Conservation (phyloP, 2,329 filamentous ascomycete species). For the Neurospora crassa region DNA sequence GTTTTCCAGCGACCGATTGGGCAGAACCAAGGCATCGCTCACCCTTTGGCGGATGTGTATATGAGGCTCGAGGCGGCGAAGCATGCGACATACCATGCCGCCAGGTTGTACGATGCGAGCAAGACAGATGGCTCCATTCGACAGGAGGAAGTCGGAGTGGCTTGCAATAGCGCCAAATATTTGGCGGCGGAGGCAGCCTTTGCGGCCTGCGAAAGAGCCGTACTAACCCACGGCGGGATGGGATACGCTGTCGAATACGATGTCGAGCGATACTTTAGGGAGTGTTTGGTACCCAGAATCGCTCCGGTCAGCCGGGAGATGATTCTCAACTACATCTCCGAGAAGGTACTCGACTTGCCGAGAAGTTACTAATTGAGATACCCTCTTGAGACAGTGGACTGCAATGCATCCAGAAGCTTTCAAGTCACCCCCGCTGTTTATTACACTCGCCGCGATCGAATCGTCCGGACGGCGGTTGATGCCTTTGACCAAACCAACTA, state of each 20-base stretch:
- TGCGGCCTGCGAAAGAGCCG: constrained; percentile 49
- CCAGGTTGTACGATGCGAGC: constrained; percentile 49
- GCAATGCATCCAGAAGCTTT: neutral
- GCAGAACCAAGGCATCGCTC: constrained; percentile 55
- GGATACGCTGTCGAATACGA: constrained; percentile 57
- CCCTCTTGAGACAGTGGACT: neutral
- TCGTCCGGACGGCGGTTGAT: neutral
- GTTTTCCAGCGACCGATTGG: constrained; percentile 59
- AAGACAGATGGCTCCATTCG: constrained; percentile 40
- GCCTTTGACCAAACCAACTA: neutral
- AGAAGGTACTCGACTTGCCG: constrained; percentile 58
- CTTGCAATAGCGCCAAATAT: constrained; percentile 63
- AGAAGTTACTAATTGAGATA: constrained; percentile 52
- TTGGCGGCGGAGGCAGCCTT: constrained; percentile 57
- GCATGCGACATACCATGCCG: constrained; percentile 56
- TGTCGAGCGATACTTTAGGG: constrained; percentile 56
- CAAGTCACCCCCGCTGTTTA: neutral
- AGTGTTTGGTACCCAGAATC: constrained; percentile 54
- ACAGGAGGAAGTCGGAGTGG: constrained; percentile 50
- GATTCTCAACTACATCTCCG: constrained; percentile 65
- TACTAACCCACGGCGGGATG: constrained; percentile 53
- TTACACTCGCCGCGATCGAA: neutral
- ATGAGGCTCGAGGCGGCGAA: constrained; percentile 58
- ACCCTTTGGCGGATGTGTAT: constrained; percentile 56
- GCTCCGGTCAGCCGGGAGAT: constrained; percentile 61